Evolutionary conservation across 192 early-diverging fungal genomes (phyloP), one percentile per base, ranked within the genome.

Genomic region (Rhizoclosmatium sp.): DNA sequence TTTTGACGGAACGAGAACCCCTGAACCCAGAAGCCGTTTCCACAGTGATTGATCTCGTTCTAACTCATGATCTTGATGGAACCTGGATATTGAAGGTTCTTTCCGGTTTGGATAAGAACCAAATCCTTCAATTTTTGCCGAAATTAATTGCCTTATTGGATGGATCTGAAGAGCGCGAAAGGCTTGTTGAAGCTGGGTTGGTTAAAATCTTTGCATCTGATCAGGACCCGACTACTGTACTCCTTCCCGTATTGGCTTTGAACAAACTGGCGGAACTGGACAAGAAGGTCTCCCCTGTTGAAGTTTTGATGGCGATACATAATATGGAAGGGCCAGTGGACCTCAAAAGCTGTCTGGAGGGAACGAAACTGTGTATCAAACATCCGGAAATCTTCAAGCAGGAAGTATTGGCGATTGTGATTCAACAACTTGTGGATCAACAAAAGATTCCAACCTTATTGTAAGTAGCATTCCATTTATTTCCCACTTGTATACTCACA

Each of bases 281-380:
- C 10, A 76, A 79, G 7, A 85, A 83, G 44, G 46, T 94, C 56
- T 82, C 85, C 16, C 92, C 94, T 4, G 84, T 85, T 0, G 94
- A 95, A 65, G 71, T 95, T 7, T 73, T 95, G 54, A 85, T 95
- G 40, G 81, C 83, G 39, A 80, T 94, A 16, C 94, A 95, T 82
- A 82, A 81, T 23, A 86, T 94, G 84, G 92, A 95, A 40, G 88
- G 92, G 16, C 80, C 70, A 2, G 90, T 92, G 31, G 88, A 87
- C n/a, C 77, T 93, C 58, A 89, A 90, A 68, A 82, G 87, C 14
- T 87, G 85, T 14, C 86, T 89, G 48, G 91, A 92, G 92, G 93
- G 92, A 0, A 93, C 90, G 41, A 85, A 92, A 59, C 90, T 95
- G 21, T 95, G 94, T 80, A 92, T 95, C 78, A 82, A 85, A 16